phyloP scores from a whole-genome alignment of 345 rosid genomes.

The Microthlaspi erraticum region DNA sequence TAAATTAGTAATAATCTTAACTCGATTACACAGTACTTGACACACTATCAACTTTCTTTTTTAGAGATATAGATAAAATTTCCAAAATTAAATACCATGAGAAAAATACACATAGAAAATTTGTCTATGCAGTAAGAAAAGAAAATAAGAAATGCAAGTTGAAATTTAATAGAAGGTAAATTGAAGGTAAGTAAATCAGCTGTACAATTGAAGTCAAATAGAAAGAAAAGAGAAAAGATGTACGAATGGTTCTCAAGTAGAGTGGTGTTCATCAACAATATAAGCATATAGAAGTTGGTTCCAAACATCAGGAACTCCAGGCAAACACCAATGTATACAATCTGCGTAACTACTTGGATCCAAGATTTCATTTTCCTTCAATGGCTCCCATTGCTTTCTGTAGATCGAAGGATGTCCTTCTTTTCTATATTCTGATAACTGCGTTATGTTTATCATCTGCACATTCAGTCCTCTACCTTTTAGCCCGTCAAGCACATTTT shows the following conservation, averaged over 20 bases:
- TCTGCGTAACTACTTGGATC: slow-evolving; percentile 75
- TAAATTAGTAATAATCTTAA: too few species aligned
- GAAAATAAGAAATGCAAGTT: neutral
- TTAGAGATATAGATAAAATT: too few species aligned
- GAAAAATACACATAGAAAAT: neutral
- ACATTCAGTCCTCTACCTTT: slow-evolving; percentile 58
- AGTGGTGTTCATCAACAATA: slow-evolving; percentile 41
- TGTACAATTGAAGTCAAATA: slow-evolving; percentile 44
- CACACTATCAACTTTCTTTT: too few species aligned
- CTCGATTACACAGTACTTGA: too few species aligned
- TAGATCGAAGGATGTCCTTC: slow-evolving; percentile 79
- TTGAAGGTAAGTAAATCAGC: slow-evolving; percentile 23
- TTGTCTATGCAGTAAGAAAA: neutral
- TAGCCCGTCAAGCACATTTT: slow-evolving; percentile 47
- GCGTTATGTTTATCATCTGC: slow-evolving; percentile 75
- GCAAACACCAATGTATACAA: slow-evolving; percentile 94
- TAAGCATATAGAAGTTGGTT: slow-evolving; percentile 77
- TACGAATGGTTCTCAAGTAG: slow-evolving; percentile 23
- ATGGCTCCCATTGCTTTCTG: slow-evolving; percentile 72
- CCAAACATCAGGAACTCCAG: slow-evolving; percentile 96
- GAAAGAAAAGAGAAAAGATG: neutral
- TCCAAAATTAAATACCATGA: neutral
- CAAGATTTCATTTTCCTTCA: slow-evolving; percentile 52
- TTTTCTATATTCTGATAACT: slow-evolving; percentile 76
- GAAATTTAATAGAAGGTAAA: neutral